Base-by-base conservation (phyloP, 371 early-diverging fungal species). In the Nosema muscidifuracis region DNA sequence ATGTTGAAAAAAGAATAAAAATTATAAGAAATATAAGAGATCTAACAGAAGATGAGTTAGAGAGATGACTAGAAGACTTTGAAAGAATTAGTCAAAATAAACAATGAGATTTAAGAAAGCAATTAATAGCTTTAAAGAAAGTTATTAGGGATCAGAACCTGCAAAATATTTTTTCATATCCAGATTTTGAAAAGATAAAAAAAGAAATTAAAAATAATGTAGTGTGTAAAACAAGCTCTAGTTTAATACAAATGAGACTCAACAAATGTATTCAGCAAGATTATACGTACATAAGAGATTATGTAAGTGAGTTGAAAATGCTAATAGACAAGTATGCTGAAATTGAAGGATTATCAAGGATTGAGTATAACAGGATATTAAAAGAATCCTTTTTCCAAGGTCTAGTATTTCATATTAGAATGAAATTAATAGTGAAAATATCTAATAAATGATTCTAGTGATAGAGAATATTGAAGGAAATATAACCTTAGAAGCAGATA, bases 291-390 rank as follows among this genome's bases (percentile, higher is more conserved):
- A 60, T 60, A 9, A 31, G 22, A 34, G 60, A 60, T 1, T 60
- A 60, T 22, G 2, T 36, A 28, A 38, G 9, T 2, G 60, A 60
- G 31, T 10, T 42, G 42, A 62, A 62, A 42, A 42, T 42, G n/a
- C 34, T 40, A 20, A 26, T 62, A 1, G 43, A 62, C 12, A 6
- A 62, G 13, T 62, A 62, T 42, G 34, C 62, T 24, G 16, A 16
- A 28, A 22, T 24, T 2, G 62, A 40, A 10, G 1, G 15, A 16
- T 13, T 62, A 16, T n/a, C 43, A 16, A 24, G 31, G n/a, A 24
- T 9, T 31, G 42, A 62, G 22, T 62, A 62, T 26, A 33, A 62
- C 13, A 16, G 43, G 4, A 62, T 42, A 62, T 43, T 62, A 26
- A 62, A 28, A 42, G 43, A 62, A 28, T 2, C 2, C 22, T 62